phyloP scores from a whole-genome alignment of 176 grass and related monocot genomes.

The Metroxylon sagu region DNA sequence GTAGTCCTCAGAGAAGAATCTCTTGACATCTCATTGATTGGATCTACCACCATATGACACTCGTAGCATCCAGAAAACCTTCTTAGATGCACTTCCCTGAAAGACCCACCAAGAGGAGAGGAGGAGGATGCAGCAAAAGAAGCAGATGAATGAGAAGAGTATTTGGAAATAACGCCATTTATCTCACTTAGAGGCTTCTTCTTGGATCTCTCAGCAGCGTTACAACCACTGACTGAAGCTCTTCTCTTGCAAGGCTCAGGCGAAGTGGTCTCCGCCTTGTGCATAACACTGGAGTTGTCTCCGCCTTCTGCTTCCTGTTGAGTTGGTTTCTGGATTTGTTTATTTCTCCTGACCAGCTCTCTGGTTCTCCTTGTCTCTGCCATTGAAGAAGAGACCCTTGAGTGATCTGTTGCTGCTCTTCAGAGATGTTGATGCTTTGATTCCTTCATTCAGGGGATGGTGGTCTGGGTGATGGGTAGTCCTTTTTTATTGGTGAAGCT shows the following conservation, averaged over 20 bases:
- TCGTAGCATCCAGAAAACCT: slow-evolving; percentile 88
- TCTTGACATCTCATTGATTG: slow-evolving; percentile 37
- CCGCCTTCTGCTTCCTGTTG: slow-evolving; percentile 25
- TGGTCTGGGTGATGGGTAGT: slow-evolving; percentile 3
- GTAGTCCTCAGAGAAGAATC: slow-evolving; percentile 37
- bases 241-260: slow-evolving; percentile 57
- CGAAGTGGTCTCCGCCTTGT: neutral
- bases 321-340: neutral
- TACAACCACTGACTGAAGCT: slow-evolving; percentile 44
- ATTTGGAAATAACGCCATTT: slow-evolving; percentile 6
- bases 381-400: slow-evolving; percentile 11
- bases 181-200: slow-evolving; percentile 48
- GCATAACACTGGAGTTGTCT: slow-evolving; percentile 18
- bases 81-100: slow-evolving; percentile 54
- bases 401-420: neutral
- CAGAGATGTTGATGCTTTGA: no score
- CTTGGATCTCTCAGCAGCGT: slow-evolving; percentile 27
- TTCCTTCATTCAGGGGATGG: no score
- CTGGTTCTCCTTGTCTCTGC: slow-evolving; percentile 4
- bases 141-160: slow-evolving; percentile 2
- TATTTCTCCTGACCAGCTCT: neutral
- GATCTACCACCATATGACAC: slow-evolving; percentile 83
- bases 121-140: slow-evolving; percentile 25
- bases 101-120: slow-evolving; percentile 37
- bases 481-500: slow-evolving; percentile 13